These are phyloP conservation scores for Cercophora scortea DNA, from an alignment of 495 filamentous ascomycete species.

Conservation along the genomic window DNA sequence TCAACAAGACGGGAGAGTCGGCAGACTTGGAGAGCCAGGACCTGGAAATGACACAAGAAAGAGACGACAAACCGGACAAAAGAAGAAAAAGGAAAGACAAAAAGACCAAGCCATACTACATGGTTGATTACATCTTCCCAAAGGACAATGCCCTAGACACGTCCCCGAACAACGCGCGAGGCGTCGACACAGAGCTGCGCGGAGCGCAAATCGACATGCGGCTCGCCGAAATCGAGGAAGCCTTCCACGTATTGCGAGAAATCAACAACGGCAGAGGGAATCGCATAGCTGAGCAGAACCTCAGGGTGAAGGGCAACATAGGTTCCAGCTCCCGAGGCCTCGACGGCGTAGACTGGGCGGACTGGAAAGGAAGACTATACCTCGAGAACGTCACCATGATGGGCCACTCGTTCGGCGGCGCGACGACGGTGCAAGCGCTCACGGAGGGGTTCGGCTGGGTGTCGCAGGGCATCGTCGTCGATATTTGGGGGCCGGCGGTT, in stretches of 20 bases:
- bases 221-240: slow-evolving; percentile 52
- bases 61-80: slow-evolving; percentile 1
- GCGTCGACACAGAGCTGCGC: slow-evolving; percentile 33
- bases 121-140: slow-evolving; percentile 39
- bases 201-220: slow-evolving; percentile 55
- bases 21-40: slow-evolving; percentile 14
- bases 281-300: slow-evolving; percentile 34
- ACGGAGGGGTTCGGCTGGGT: slow-evolving; percentile 42
- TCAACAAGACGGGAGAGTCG: slow-evolving; percentile 29
- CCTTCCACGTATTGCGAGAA: slow-evolving; percentile 45
- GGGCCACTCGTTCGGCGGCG: slow-evolving; percentile 61
- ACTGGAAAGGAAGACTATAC: slow-evolving; percentile 31
- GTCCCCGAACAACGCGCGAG: slow-evolving; percentile 24
- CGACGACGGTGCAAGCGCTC: slow-evolving; percentile 53
- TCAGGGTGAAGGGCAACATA: slow-evolving; percentile 41
- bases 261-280: slow-evolving; percentile 42
- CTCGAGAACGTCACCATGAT: slow-evolving; percentile 51
- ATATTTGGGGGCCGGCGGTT: slow-evolving; percentile 46
- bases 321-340: slow-evolving; percentile 40
- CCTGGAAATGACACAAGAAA: slow-evolving; percentile 6
- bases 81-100: neutral
- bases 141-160: slow-evolving; percentile 32
- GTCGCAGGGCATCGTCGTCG: slow-evolving; percentile 51
- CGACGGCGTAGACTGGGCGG: slow-evolving; percentile 28
- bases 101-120: slow-evolving; percentile 19